Evolutionary conservation across 2,329 filamentous ascomycete species (phyloP).

Genomic region (Fusarium decemcellulare): DNA sequence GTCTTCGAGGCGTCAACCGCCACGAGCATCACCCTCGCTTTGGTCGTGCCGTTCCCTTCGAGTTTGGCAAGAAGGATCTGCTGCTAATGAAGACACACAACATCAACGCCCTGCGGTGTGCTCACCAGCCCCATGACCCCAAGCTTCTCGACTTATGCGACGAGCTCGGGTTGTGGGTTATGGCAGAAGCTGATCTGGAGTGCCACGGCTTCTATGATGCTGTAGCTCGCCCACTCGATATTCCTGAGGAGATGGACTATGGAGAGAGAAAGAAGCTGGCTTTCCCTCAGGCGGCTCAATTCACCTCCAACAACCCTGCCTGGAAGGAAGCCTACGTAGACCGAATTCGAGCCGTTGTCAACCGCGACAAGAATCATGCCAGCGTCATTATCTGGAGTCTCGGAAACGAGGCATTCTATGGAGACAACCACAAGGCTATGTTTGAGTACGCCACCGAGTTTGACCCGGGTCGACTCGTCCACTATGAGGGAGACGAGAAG

Average conservation of each 20-base stretch:
- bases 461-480: conserved; percentile 72
- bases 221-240: conserved; percentile 64
- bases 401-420: conserved; percentile 82
- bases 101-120: conserved; percentile 78
- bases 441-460: conserved; percentile 70
- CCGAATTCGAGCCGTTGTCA: conserved; percentile 73
- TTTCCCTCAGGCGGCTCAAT: conserved; percentile 68
- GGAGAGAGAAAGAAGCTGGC: conserved; percentile 72
- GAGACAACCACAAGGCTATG: conserved; percentile 78
- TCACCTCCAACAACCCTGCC: conserved; percentile 71
- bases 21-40: conserved; percentile 78
- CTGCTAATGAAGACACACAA: conserved; percentile 79
- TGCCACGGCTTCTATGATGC: conserved; percentile 69
- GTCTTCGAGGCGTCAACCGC: conserved; percentile 72
- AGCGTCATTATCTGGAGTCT: conserved; percentile 82
- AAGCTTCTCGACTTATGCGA: conserved; percentile 72
- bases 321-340: conserved; percentile 78
- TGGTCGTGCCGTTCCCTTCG: conserved; percentile 74
- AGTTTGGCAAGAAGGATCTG: conserved; percentile 74
- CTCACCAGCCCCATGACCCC: conserved; percentile 77
- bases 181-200: conserved; percentile 66
- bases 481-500: conserved; percentile 76
- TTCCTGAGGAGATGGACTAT: conserved; percentile 70
- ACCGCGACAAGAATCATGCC: conserved; percentile 79
- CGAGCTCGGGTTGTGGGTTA: conserved; percentile 75